These are phyloP conservation scores for Taphrina communis DNA, from an alignment of 1,139 yeast genomes.

Conservation along the genomic window DNA sequence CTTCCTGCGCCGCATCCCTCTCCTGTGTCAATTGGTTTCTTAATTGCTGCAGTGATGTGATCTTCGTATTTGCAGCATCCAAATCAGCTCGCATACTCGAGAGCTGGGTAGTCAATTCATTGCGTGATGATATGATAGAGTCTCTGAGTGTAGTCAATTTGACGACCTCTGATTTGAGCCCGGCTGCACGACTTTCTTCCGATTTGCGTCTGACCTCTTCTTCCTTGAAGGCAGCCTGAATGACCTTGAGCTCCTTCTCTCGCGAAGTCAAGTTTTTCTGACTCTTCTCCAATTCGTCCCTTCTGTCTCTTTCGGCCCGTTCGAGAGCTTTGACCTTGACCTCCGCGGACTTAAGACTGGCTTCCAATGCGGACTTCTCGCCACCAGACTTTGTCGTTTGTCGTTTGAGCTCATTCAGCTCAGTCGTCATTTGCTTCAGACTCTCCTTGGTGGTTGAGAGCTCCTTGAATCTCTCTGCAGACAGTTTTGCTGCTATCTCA, in stretches of 20 bases:
- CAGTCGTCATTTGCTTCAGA: constrained; percentile 16
- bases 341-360: constrained; percentile 43
- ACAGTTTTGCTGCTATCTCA: constrained; percentile 44
- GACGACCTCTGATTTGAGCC: constrained; percentile 22
- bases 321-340: constrained; percentile 40
- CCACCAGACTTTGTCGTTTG: constrained; percentile 37
- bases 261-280: constrained; percentile 29
- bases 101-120: constrained; percentile 19
- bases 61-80: constrained; percentile 14
- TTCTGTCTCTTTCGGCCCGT: constrained; percentile 32
- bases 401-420: constrained; percentile 25
- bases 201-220: constrained; percentile 37
- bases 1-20: constrained; percentile 56
- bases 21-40: constrained; percentile 55
- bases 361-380: constrained; percentile 48
- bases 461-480: constrained; percentile 41
- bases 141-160: constrained; percentile 29
- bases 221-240: constrained; percentile 38
- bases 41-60: constrained; percentile 26
- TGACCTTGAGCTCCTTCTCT: constrained; percentile 36
- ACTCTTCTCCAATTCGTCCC: constrained; percentile 46
- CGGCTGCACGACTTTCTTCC: constrained; percentile 28
- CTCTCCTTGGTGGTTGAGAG: constrained; percentile 29
- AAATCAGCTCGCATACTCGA: constrained; percentile 24
- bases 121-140: constrained; percentile 24